Evolutionary conservation across 78 protist genomes (phyloP), one percentile per base, ranked within the genome.

Genomic region (Dictyostelium firmibasis): DNA sequence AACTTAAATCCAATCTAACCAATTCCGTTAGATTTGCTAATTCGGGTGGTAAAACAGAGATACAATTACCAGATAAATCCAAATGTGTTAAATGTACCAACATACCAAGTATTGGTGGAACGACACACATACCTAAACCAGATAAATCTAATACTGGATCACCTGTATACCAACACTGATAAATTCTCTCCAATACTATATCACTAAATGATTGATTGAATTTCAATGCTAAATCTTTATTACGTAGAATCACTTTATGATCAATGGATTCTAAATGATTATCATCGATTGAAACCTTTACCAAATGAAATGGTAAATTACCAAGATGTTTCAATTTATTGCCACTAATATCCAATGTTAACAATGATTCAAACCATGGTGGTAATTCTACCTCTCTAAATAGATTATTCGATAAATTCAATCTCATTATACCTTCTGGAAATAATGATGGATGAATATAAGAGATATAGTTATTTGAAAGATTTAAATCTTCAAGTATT

Each of bases 41-140:
- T 29, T 83, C 96, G 8, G 91, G 74, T 29, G 96, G 96, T 33
- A 92, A 38, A 1, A 29, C 31, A 2, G 82, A 44, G 20, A 92
- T 14, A 44, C 87, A 47, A 38, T 92, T 92, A 14, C 92, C 91
- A n/a, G 96, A 92, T 36, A 92, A 27, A 64, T 92, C 91, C 25
- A 92, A 53, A 31, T 29, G 33, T 1, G 91, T 92, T 6, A 92
- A 31, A 50, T 89, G 94, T 25, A 86, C 53, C 9, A 89, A 79
- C 23, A 75, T 35, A 18, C 94, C 87, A 4, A 89, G 4, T 0
- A 67, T 31, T 0, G 86, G 62, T 29, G 94, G 94, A 2, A 89
- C 74, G 8, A n/a, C 31, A 20, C 25, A 11, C n/a, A 89, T 35
- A 35, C 94, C 94, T 0, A 89, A 8, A 4, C 94, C 94, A 3